Conservation (phyloP, 2,329 filamentous ascomycete genomes). For the Akanthomyces dipterigenus region DNA sequence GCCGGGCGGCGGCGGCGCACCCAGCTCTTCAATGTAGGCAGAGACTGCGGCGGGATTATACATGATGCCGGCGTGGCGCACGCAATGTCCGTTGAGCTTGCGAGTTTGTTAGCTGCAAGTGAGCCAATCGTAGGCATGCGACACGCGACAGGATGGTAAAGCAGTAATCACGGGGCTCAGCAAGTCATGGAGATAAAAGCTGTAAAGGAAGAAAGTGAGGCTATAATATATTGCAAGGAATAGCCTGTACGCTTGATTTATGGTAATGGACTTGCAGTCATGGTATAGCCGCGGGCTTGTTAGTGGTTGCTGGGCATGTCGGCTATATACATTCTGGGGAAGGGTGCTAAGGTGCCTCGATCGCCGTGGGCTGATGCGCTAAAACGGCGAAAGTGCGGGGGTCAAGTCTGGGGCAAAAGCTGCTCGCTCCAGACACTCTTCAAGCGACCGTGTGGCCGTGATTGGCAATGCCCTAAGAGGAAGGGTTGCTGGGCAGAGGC, state of each 20-base stretch:
- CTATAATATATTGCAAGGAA: neutral
- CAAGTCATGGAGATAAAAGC: neutral
- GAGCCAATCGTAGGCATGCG: neutral
- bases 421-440: neutral
- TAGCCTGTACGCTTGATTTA: neutral
- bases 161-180: neutral
- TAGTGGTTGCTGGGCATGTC: neutral
- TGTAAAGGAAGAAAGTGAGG: neutral
- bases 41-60: neutral
- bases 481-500: too few relatives aligned
- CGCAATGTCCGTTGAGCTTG: neutral
- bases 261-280: neutral
- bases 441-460: neutral
- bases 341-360: neutral
- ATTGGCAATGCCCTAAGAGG: neutral
- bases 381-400: neutral
- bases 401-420: neutral
- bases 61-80: neutral
- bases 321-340: neutral
- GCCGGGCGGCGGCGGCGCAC: constrained; percentile 61
- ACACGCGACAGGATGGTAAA: neutral
- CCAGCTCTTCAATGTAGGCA: constrained; percentile 35
- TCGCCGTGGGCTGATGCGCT: neutral
- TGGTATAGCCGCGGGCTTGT: neutral
- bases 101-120: neutral